Evolutionary conservation across 2,329 filamentous ascomycete genomes (phyloP).

Genomic region (Neofusicoccum laricinum): DNA sequence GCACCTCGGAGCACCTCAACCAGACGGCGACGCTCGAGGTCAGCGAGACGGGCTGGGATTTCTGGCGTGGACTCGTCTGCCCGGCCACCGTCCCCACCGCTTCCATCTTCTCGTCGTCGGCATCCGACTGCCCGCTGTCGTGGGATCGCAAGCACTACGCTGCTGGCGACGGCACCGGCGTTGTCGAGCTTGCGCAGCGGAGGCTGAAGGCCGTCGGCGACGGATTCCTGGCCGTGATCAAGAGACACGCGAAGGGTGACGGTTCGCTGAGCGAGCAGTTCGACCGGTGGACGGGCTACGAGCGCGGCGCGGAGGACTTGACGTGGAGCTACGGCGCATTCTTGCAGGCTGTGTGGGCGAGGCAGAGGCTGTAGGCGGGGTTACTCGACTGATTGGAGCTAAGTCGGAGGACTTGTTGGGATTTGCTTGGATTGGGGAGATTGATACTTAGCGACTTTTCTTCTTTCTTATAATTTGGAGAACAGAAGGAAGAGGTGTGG

Average conservation of each 20-base stretch:
- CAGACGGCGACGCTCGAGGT: constrained; percentile 30
- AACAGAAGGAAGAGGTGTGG: not conserved
- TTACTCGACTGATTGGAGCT: not conserved
- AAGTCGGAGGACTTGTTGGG: not conserved
- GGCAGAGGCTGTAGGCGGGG: constrained; percentile 20
- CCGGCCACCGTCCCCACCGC: not conserved
- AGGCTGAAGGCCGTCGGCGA: constrained; percentile 36
- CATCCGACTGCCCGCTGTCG: constrained; percentile 9
- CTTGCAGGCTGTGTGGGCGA: constrained; percentile 37
- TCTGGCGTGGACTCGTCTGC: constrained; percentile 36
- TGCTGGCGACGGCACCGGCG: constrained; percentile 21
- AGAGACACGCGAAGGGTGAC: constrained; percentile 35
- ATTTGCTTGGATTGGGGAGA: not conserved
- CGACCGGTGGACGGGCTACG: constrained; percentile 37
- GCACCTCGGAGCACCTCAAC: constrained; percentile 31
- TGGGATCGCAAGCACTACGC: constrained; percentile 21
- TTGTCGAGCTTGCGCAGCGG: constrained; percentile 26
- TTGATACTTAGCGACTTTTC: not conserved
- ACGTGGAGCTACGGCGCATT: constrained; percentile 48
- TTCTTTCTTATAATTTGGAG: not conserved
- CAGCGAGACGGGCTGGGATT: constrained; percentile 29
- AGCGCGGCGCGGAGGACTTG: constrained; percentile 41
- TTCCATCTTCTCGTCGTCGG: not conserved
- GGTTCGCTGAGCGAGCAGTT: constrained; percentile 46
- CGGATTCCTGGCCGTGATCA: constrained; percentile 41